Conservation (phyloP, 2,329 filamentous ascomycete species). For the Aspergillus costaricaensis region DNA sequence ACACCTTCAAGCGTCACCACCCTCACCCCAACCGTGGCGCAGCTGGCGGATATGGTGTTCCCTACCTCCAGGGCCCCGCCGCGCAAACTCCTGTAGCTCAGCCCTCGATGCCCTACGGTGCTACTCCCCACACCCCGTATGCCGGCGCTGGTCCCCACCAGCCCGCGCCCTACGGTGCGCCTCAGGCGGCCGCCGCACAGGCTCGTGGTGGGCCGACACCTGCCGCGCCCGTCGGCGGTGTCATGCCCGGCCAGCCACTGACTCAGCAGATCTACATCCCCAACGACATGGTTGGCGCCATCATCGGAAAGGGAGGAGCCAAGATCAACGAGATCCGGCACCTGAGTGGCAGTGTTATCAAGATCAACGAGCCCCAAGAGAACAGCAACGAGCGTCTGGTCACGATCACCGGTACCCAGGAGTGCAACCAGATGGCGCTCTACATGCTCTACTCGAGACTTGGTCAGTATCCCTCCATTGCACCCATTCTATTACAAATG, state of each 20-base stretch:
- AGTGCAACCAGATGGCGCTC: conserved; percentile 99
- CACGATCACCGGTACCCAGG: conserved; percentile 94
- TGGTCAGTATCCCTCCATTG: conserved; percentile 56
- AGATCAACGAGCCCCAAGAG: conserved; percentile 99
- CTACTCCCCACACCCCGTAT: conserved; percentile 72
- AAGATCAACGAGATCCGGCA: conserved; percentile 99
- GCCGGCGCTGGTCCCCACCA: conserved; percentile 78
- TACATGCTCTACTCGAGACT: conserved; percentile 99
- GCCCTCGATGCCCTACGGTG: conserved; percentile 77
- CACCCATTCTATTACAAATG: no score
- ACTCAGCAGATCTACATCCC: conserved; percentile 99
- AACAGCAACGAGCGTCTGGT: conserved; percentile 98
- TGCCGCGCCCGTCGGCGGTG: conserved; percentile 65
- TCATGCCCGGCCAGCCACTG: conserved; percentile 77
- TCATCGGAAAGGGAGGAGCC: conserved; percentile 96
- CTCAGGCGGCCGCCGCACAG: conserved; percentile 61
- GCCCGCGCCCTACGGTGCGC: conserved; percentile 66
- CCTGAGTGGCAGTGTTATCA: conserved; percentile 95
- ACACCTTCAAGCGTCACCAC: conserved; percentile 76
- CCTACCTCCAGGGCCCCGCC: conserved; percentile 69
- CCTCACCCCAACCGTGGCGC: conserved; percentile 73
- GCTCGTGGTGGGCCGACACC: conserved; percentile 70
- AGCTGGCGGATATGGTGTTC: conserved; percentile 68
- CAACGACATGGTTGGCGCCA: conserved; percentile 99
- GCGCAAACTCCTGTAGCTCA: conserved; percentile 58